phyloP scores from a whole-genome alignment of 78 protist genomes.

The Corallochytrium limacisporum region DNA sequence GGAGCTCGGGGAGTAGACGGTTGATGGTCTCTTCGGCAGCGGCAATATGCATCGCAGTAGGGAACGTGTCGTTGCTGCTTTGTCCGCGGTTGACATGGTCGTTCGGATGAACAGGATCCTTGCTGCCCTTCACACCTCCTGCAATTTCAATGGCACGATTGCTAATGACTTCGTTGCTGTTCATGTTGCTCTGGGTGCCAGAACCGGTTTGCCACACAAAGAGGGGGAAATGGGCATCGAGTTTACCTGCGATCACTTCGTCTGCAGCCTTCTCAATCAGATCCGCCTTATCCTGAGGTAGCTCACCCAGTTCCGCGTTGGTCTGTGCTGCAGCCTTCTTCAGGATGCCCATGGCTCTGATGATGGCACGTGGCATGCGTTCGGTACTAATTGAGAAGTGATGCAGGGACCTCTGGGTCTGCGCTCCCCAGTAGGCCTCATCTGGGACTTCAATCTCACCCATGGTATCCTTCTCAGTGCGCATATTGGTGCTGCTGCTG shows the following conservation, averaged over 20 bases:
- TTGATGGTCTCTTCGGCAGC: conserved; percentile 30
- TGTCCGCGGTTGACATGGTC: conserved; percentile 83
- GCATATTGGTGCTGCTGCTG: background rate
- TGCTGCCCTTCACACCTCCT: conserved; percentile 68
- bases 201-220: conserved; percentile 84
- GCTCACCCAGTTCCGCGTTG: conserved; percentile 30
- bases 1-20: background rate
- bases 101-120: conserved; percentile 85
- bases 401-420: conserved; percentile 68
- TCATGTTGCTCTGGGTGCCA: conserved; percentile 94
- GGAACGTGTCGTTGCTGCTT: conserved; percentile 87
- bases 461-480: conserved; percentile 56
- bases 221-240: conserved; percentile 82
- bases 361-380: background rate
- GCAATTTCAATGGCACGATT: conserved; percentile 35
- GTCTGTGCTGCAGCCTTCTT: conserved; percentile 71
- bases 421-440: conserved; percentile 66
- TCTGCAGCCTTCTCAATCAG: conserved; percentile 56
- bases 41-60: conserved; percentile 90
- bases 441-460: conserved; percentile 50
- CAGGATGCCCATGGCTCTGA: conserved; percentile 73
- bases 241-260: conserved; percentile 48
- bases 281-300: conserved; percentile 42
- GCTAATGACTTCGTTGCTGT: conserved; percentile 60
- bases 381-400: conserved; percentile 62